These are phyloP conservation scores for Phytophthora vignae DNA, from an alignment of 352 stramenopile species.

Conservation along the genomic window DNA sequence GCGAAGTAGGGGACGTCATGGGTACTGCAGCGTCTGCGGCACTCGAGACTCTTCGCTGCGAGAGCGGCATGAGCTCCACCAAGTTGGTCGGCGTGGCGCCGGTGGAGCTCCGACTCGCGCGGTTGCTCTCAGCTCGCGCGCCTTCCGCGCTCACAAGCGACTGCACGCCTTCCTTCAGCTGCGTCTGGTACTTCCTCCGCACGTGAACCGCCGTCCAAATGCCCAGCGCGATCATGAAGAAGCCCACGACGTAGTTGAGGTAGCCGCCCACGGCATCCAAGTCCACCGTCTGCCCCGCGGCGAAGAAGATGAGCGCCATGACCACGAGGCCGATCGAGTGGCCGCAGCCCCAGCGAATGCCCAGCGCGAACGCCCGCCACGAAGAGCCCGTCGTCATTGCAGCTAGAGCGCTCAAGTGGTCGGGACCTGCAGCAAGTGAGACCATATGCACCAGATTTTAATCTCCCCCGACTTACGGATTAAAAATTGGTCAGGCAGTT, in stretches of 20 bases:
- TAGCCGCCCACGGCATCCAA: conserved; percentile 67
- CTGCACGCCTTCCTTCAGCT: no score
- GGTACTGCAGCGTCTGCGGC: no score
- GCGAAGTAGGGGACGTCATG: no score
- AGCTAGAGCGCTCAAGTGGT: conserved; percentile 91
- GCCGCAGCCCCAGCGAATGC: conserved; percentile 91
- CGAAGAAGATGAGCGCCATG: conserved; percentile 89
- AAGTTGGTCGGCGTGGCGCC: no score
- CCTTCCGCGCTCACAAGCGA: no score
- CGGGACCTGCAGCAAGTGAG: conserved; percentile 46
- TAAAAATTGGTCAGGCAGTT: not conserved
- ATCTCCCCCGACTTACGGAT: no score
- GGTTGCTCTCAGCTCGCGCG: no score
- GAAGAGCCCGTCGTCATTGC: conserved; percentile 85
- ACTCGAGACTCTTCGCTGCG: no score
- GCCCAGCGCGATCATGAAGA: conserved; percentile 20
- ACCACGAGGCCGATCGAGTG: conserved; percentile 91
- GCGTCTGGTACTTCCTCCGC: no score
- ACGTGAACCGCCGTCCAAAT: conserved; percentile 49
- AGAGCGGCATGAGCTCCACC: no score
- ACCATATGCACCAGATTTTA: no score
- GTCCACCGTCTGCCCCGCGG: conserved; percentile 51
- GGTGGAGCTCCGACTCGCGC: no score
- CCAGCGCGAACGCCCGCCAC: conserved; percentile 84
- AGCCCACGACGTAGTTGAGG: conserved; percentile 80